Base-by-base conservation (phyloP, 352 stramenopile genomes). In the Phytopythium vexans region DNA sequence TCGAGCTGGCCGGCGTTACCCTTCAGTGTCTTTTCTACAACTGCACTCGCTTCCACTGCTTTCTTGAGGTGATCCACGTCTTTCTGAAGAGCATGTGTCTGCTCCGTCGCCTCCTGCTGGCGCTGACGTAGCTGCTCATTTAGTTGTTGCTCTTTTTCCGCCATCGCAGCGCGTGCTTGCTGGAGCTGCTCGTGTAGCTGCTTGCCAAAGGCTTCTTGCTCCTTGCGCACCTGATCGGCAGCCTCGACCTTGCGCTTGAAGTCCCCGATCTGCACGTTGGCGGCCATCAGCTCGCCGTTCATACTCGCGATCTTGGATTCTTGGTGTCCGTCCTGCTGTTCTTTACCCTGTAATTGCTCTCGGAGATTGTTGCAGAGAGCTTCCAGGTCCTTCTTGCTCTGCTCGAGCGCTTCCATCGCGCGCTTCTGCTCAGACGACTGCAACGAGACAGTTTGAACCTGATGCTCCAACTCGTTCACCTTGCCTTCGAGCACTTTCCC, bases 241-340 rank as follows among this genome's bases (percentile, higher is more conserved):
- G 66, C 72, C 54, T 90, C 74, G 3, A 88, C 58, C 8, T 82
- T 76, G 9, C 84, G 72, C 16, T 82, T 85, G 14, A 77, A 62
- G 35, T 94, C 84, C 37, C 92, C 82, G 1, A 92, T 46, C 41
- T 92, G 84, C 0, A 94, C 80, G 41, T 81, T 89, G 1, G 79
- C 66, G 39, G 82, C 57, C 77, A 92, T 89, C 6, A 94, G 55
- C 21, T 92, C 84, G 41, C 78, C 79, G 15, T 73, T 80, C 11
- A 89, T 66, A 39, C 69, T 88, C 5, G 76, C 65, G 36, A 92
- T 67, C 36, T 81, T 79, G 27, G 80, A 88, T 56, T 90, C 76
- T 60, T 89, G 77, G 14, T 88, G 74, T 14, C 60, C 86, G 61
- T 89, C 73, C 8, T 77, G 56, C 9, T 84, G 64, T 37, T 77